Percentiles rank a stretch among this genome's conserved stretches.
phyloP scores from a whole-genome alignment of 106 monocot genomes.

The Dioscorea zingiberensis region DNA sequence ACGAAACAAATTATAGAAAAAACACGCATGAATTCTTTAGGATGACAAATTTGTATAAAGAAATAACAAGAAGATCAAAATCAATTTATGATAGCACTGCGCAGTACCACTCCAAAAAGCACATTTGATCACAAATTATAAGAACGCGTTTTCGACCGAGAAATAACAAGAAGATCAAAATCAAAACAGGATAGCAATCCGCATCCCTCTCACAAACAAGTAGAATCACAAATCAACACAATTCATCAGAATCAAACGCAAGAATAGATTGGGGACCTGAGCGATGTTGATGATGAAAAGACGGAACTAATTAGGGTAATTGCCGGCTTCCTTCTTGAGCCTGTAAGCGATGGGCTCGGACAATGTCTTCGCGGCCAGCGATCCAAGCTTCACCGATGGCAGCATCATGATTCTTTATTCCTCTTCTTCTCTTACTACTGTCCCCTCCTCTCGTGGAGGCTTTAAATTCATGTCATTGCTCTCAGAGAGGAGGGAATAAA shows the following conservation, averaged over 20 bases:
- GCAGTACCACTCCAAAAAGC: too few relatives aligned
- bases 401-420: constrained; percentile 12
- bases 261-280: constrained; percentile 21
- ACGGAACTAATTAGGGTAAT: constrained; percentile 33
- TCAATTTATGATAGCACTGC: too few relatives aligned
- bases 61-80: too few relatives aligned
- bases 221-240: neutral
- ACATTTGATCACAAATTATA: too few relatives aligned
- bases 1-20: too few relatives aligned
- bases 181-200: neutral
- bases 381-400: constrained; percentile 34
- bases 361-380: constrained; percentile 25
- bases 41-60: too few relatives aligned
- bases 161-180: neutral
- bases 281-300: constrained; percentile 38
- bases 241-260: neutral
- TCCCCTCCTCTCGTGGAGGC: too few relatives aligned
- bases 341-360: constrained; percentile 26
- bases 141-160: too few relatives aligned
- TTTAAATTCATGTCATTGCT: too few relatives aligned
- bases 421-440: too few relatives aligned
- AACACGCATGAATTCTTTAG: too few relatives aligned
- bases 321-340: constrained; percentile 31
- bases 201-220: neutral
- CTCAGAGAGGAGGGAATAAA: too few relatives aligned